phyloP scores from a whole-genome alignment of 2,329 filamentous ascomycete genomes.

The Teratosphaeria viscida region DNA sequence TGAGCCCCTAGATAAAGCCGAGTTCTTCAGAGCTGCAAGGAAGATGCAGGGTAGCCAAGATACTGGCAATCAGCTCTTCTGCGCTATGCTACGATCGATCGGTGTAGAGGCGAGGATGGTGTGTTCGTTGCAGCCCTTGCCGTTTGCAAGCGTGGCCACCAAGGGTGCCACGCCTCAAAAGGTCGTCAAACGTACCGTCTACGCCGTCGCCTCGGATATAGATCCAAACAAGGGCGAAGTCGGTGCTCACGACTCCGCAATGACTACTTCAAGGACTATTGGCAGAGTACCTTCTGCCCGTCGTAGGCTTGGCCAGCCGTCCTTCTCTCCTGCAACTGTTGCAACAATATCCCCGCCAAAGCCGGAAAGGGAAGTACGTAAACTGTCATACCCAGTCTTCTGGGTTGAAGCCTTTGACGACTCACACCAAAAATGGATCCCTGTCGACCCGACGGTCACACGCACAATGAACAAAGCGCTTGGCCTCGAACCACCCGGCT shows the following conservation, averaged over 20 bases:
- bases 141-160: conserved; percentile 46
- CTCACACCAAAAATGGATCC: conserved; percentile 82
- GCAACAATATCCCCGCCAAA: conserved; percentile 9
- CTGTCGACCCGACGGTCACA: conserved; percentile 77
- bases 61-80: conserved; percentile 81
- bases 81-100: conserved; percentile 71
- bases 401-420: conserved; percentile 90
- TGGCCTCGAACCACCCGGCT: conserved; percentile 71
- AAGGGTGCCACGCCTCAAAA: conserved; percentile 34
- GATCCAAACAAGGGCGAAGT: conserved; percentile 6
- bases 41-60: conserved; percentile 73
- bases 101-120: conserved; percentile 75
- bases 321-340: conserved; percentile 9
- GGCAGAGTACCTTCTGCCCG: conserved; percentile 21
- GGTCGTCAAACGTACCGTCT: conserved; percentile 28
- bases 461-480: conserved; percentile 64
- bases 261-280: conserved; percentile 11
- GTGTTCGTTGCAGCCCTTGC: conserved; percentile 77
- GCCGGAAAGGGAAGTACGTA: conserved; percentile 42
- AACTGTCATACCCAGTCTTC: conserved; percentile 73
- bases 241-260: conserved; percentile 14
- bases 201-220: conserved; percentile 22
- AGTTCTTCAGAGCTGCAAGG: conserved; percentile 63
- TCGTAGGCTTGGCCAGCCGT: conserved; percentile 24
- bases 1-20: conserved; percentile 33